Conservation (phyloP, 2,329 filamentous ascomycete species). For the Akanthomyces uredinophilus region DNA sequence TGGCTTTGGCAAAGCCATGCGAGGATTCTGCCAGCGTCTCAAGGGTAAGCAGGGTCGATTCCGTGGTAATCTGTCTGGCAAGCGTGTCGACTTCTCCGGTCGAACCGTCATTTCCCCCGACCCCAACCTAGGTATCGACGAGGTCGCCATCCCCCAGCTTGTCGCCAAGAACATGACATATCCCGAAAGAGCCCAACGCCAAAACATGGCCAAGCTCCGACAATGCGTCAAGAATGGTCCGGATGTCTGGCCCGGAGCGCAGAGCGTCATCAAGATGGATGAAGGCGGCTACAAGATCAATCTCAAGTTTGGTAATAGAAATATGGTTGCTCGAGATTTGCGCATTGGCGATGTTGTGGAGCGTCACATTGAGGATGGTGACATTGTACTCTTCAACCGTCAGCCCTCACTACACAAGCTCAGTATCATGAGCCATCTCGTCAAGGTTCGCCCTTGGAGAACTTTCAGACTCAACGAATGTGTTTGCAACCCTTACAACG, state of each 20-base stretch:
- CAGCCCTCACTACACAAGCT: constrained; percentile 97
- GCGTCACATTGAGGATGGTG: constrained; percentile 88
- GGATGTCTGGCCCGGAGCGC: constrained; percentile 80
- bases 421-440: constrained; percentile 94
- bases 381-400: constrained; percentile 95
- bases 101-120: constrained; percentile 97
- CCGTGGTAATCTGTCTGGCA: constrained; percentile 92
- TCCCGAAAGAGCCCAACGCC: constrained; percentile 77
- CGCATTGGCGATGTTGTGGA: constrained; percentile 85
- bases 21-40: constrained; percentile 89
- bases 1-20: constrained; percentile 79
- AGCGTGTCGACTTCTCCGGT: constrained; percentile 97
- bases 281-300: constrained; percentile 64
- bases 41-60: constrained; percentile 98
- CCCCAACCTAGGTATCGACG: constrained; percentile 86
- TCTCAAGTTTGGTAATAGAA: constrained; percentile 68
- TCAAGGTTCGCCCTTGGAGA: constrained; percentile 88
- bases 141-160: constrained; percentile 84
- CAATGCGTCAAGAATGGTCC: constrained; percentile 70
- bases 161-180: constrained; percentile 98
- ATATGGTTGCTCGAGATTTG: constrained; percentile 67
- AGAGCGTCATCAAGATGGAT: constrained; percentile 69
- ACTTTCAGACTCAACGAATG: constrained; percentile 97
- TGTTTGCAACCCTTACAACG: constrained; percentile 97
- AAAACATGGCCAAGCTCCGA: constrained; percentile 80